These are phyloP conservation scores for Mycena maculata DNA, from an alignment of 768 basidiomycete genomes.

Conservation along the genomic window DNA sequence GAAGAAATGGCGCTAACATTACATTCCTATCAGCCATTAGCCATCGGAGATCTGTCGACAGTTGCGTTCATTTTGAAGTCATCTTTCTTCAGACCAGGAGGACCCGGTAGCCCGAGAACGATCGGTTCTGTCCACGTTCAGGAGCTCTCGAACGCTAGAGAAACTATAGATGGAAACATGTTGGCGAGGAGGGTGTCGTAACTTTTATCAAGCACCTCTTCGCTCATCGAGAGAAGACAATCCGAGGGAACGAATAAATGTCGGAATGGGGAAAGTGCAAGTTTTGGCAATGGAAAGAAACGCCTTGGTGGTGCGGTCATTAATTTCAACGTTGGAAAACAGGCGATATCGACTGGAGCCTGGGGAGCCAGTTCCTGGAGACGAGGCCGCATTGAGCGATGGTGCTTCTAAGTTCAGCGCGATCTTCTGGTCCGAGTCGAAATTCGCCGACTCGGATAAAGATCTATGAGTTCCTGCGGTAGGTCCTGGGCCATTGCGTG, in stretches of 20 bases:
- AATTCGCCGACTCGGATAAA: neutral
- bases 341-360: constrained; percentile 8
- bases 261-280: neutral
- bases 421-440: neutral
- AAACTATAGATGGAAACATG: no score
- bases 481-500: neutral
- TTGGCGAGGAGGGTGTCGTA: no score
- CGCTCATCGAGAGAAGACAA: neutral
- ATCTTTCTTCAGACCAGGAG: no score
- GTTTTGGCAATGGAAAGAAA: neutral
- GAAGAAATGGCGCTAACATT: no score
- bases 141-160: no score
- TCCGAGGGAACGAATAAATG: neutral
- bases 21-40: no score
- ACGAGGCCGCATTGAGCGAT: constrained; percentile 14
- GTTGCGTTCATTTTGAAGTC: no score
- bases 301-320: neutral
- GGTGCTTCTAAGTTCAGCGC: neutral
- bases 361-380: constrained; percentile 11
- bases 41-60: no score
- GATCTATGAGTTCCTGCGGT: neutral
- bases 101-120: no score
- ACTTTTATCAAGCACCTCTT: no score
- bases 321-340: neutral
- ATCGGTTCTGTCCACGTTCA: no score